Evolutionary conservation across 1,139 yeast species (phyloP).

Genomic region (Taphrina wiesneri): DNA sequence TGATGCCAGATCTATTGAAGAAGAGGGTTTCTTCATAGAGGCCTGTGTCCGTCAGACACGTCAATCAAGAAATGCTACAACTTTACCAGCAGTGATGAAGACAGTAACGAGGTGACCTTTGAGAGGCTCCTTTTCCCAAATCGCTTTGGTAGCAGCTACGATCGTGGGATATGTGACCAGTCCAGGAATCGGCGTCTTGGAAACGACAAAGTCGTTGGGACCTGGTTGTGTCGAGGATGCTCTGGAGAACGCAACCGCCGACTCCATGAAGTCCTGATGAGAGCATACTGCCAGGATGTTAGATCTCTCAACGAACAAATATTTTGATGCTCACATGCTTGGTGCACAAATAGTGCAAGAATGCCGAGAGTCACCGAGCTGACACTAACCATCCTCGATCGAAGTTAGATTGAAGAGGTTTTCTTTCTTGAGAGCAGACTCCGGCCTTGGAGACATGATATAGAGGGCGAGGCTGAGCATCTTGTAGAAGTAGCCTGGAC

Average conservation of each 20-base stretch:
- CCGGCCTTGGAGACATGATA: too few relatives aligned
- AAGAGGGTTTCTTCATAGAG: constrained; percentile 6
- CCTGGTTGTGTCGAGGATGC: not conserved
- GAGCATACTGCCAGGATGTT: not conserved
- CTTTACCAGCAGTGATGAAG: not conserved
- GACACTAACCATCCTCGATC: not conserved
- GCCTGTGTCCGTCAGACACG: not conserved
- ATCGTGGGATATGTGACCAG: not conserved
- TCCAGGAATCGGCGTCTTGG: constrained; percentile 1
- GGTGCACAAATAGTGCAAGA: not conserved
- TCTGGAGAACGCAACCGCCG: not conserved
- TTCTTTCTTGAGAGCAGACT: too few relatives aligned
- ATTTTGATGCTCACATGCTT: not conserved
- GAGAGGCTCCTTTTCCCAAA: constrained; percentile 3
- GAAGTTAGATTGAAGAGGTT: too few relatives aligned
- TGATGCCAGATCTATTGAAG: constrained; percentile 10
- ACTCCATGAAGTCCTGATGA: not conserved
- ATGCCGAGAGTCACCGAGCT: not conserved
- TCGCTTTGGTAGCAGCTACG: not conserved
- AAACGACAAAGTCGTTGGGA: constrained; percentile 3
- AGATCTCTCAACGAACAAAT: not conserved
- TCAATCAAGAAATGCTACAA: not conserved
- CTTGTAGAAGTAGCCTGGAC: too few relatives aligned
- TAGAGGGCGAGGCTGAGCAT: too few relatives aligned
- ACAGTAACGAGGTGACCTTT: constrained; percentile 5